phyloP scores from a whole-genome alignment of 2,329 filamentous ascomycete species.

The Ophiobolus disseminans region DNA sequence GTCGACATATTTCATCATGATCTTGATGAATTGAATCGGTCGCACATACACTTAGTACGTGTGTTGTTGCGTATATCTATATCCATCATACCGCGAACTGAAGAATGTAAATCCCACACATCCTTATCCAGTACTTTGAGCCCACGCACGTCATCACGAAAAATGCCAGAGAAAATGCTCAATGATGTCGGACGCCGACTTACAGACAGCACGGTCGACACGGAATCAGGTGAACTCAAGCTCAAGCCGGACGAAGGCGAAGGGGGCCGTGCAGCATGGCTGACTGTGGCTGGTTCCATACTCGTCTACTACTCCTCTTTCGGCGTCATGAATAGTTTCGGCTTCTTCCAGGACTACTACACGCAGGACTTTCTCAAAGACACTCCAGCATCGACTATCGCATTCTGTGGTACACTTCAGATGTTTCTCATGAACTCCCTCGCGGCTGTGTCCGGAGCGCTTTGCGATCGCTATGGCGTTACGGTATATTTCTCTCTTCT shows the following conservation, averaged over 20 bases:
- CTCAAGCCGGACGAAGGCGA: conserved; percentile 11
- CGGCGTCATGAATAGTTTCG: conserved; percentile 53
- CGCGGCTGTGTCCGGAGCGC: conserved; percentile 66
- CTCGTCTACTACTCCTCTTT: conserved; percentile 50
- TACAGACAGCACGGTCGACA: conserved; percentile 19
- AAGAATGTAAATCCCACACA: too few species aligned
- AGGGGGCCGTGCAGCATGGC: conserved; percentile 34
- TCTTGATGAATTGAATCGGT: not conserved
- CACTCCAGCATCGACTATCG: conserved; percentile 45
- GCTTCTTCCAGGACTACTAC: conserved; percentile 57
- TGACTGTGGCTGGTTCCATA: conserved; percentile 46
- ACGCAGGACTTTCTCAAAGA: conserved; percentile 40
- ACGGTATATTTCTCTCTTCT: conserved; percentile 43
- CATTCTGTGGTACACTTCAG: conserved; percentile 54
- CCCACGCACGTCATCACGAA: conserved; percentile 1
- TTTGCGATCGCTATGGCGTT: conserved; percentile 69
- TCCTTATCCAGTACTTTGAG: not conserved
- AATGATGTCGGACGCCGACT: conserved; percentile 9
- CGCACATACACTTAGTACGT: conserved; percentile 3
- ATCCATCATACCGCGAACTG: too few species aligned
- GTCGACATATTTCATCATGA: not conserved
- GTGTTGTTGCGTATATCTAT: conserved; percentile 10
- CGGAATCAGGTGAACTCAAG: conserved; percentile 35
- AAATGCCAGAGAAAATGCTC: conserved; percentile 23
- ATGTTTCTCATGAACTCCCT: conserved; percentile 58